phyloP scores from a whole-genome alignment of 2,329 filamentous ascomycete species.

The Neurospora sp. region DNA sequence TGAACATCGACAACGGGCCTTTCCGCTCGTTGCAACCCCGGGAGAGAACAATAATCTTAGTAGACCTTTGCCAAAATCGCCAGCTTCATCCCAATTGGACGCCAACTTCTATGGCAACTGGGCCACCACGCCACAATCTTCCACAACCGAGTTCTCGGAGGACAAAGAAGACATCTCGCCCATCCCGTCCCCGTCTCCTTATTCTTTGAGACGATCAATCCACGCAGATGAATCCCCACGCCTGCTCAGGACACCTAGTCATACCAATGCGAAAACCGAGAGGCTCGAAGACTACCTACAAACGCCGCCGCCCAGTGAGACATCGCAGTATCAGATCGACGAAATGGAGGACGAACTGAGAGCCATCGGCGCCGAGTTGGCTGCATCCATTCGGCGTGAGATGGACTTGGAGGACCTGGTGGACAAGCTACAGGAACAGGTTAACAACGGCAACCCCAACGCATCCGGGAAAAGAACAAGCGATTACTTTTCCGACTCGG shows the following conservation, averaged over 20 bases:
- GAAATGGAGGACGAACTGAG: slow-evolving; percentile 92
- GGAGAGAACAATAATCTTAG: slow-evolving; percentile 30
- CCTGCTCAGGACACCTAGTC: slow-evolving; percentile 29
- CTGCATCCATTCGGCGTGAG: slow-evolving; percentile 84
- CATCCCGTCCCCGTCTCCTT: slow-evolving; percentile 45
- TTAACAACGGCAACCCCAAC: slow-evolving; percentile 40
- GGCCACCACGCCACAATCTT: slow-evolving; percentile 33
- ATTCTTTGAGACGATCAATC: slow-evolving; percentile 31
- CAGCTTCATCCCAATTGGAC: slow-evolving; percentile 38
- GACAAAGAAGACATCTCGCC: slow-evolving; percentile 31
- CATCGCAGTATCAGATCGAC: slow-evolving; percentile 50
- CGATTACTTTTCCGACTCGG: slow-evolving; percentile 97
- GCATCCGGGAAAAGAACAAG: slow-evolving; percentile 66
- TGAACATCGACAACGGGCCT: slow-evolving; percentile 22
- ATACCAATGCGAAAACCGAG: slow-evolving; percentile 31
- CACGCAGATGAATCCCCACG: slow-evolving; percentile 31
- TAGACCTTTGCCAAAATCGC: slow-evolving; percentile 47
- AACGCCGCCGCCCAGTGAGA: slow-evolving; percentile 33
- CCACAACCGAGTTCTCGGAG: slow-evolving; percentile 41
- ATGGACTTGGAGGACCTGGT: slow-evolving; percentile 95
- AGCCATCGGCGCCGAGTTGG: slow-evolving; percentile 86
- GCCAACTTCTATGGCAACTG: slow-evolving; percentile 40
- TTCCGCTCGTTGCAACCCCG: slow-evolving; percentile 16
- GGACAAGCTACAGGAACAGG: slow-evolving; percentile 76
- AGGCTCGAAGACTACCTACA: slow-evolving; percentile 42